These are phyloP conservation scores for Salix purpurea DNA, from an alignment of 345 rosid species.

Conservation along the genomic window DNA sequence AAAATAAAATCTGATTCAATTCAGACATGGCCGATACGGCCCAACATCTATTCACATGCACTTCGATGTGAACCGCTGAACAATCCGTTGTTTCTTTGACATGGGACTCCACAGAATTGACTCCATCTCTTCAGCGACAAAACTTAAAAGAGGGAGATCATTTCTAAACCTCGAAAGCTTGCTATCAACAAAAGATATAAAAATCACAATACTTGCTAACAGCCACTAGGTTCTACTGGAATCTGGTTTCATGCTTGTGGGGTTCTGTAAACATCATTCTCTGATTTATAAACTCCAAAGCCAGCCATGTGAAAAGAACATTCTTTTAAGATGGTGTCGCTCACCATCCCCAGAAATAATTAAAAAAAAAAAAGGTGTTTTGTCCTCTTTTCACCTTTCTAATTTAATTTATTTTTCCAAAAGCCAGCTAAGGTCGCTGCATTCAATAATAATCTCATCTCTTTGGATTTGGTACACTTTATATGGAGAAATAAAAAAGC, in stretches of 20 bases:
- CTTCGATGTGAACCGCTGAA: conserved; percentile 7
- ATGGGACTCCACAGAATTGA: conserved; percentile 8
- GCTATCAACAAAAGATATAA: neutral
- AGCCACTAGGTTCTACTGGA: conserved; percentile 5
- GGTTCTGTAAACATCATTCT: conserved; percentile 14
- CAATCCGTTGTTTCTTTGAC: conserved; percentile 10
- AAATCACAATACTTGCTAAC: neutral
- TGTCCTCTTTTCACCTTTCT: neutral
- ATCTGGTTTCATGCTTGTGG: conserved; percentile 21
- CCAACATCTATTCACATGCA: conserved; percentile 30
- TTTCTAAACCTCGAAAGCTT: neutral
- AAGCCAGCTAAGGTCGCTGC: conserved; percentile 1
- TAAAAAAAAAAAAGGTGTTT: neutral
- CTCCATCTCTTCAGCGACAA: conserved; percentile 6
- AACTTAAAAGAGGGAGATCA: neutral
- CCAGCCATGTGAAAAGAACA: conserved; percentile 33
- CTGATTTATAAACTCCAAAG: conserved; percentile 13
- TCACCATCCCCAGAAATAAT: neutral
- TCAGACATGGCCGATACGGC: neutral
- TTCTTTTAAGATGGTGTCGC: conserved; percentile 28
- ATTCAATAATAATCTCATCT: conserved; percentile 12
- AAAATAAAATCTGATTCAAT: neutral
- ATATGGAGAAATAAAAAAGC: conserved; percentile 1
- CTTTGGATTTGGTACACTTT: conserved; percentile 4
- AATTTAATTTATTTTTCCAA: neutral